Percentiles rank a stretch among this genome's conserved stretches.
Conservation (phyloP, 495 filamentous ascomycete species). For the Neurospora sp. region DNA sequence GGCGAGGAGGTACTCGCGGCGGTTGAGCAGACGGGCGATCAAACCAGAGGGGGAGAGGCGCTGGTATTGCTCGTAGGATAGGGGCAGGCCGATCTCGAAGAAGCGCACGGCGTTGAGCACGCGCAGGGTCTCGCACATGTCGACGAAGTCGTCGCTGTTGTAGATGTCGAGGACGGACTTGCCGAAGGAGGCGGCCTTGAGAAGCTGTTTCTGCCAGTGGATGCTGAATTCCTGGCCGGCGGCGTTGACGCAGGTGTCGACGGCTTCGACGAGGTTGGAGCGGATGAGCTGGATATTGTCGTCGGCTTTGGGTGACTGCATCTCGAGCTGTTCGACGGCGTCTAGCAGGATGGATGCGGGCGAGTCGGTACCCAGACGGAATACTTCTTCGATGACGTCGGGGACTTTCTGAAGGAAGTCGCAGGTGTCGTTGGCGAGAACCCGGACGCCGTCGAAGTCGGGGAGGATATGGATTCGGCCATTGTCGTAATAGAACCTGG, state of each 20-base stretch:
- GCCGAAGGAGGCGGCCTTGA: conserved; percentile 92
- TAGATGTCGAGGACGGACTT: conserved; percentile 96
- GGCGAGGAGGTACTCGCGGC: conserved; percentile 85
- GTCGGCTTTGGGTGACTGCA: conserved; percentile 91
- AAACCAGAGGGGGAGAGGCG: conserved; percentile 82
- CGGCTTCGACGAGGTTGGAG: conserved; percentile 75
- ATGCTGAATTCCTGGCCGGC: conserved; percentile 84
- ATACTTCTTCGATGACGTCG: conserved; percentile 79
- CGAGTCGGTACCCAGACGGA: conserved; percentile 67
- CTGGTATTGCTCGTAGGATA: conserved; percentile 86
- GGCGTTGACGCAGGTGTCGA: conserved; percentile 83
- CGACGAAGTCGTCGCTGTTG: conserved; percentile 95
- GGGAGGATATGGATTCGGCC: conserved; percentile 80
- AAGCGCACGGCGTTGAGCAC: conserved; percentile 87
- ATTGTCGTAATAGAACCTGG: conserved; percentile 77
- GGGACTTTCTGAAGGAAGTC: conserved; percentile 94
- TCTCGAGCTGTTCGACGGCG: conserved; percentile 83
- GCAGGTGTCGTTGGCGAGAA: conserved; percentile 84
- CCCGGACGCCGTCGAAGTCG: conserved; percentile 81
- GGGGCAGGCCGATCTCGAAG: conserved; percentile 78
- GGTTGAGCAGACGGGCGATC: conserved; percentile 73
- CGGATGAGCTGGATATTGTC: conserved; percentile 93
- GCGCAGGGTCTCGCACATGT: conserved; percentile 90
- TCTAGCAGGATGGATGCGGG: conserved; percentile 86
- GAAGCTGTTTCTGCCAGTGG: conserved; percentile 88